These are phyloP conservation scores for Cystobasidium slooffiae DNA, from an alignment of 1,284 basidiomycete species.

Conservation along the genomic window DNA sequence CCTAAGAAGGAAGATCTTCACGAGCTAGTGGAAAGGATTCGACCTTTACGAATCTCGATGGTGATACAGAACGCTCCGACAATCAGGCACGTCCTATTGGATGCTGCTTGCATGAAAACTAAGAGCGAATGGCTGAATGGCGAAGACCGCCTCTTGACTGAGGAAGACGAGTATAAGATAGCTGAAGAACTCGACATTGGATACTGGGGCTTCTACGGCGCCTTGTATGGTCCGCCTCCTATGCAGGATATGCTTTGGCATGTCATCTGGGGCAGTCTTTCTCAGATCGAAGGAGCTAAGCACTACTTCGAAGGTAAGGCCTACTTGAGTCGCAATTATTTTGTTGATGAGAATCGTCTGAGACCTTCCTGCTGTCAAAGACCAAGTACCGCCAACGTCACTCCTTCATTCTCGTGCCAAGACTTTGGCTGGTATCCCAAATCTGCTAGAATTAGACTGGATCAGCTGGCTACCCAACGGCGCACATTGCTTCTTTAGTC, in stretches of 20 bases:
- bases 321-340: neutral
- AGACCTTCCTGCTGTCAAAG: neutral
- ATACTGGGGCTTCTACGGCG: conserved; percentile 50
- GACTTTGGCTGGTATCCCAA: conserved; percentile 51
- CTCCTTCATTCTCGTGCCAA: conserved; percentile 50
- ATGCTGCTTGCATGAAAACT: conserved; percentile 46
- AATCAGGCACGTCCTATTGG: conserved; percentile 47
- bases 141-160: conserved; percentile 25
- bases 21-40: conserved; percentile 45
- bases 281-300: conserved; percentile 48
- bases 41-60: conserved; percentile 48
- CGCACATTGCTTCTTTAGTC: conserved; percentile 51
- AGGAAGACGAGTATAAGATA: conserved; percentile 43
- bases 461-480: conserved; percentile 50
- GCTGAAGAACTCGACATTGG: conserved; percentile 40
- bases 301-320: conserved; percentile 44
- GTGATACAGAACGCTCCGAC: conserved; percentile 50
- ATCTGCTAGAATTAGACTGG: conserved; percentile 50
- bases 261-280: conserved; percentile 47
- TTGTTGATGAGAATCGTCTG: neutral
- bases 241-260: conserved; percentile 47
- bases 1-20: conserved; percentile 47
- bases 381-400: conserved; percentile 22
- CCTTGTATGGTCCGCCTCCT: conserved; percentile 49
- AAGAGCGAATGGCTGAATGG: conserved; percentile 45